Percentiles rank a stretch among this genome's conserved stretches.
Conservation (phyloP, 208 protist genomes). For the Acanthamoeba lenticulata region DNA sequence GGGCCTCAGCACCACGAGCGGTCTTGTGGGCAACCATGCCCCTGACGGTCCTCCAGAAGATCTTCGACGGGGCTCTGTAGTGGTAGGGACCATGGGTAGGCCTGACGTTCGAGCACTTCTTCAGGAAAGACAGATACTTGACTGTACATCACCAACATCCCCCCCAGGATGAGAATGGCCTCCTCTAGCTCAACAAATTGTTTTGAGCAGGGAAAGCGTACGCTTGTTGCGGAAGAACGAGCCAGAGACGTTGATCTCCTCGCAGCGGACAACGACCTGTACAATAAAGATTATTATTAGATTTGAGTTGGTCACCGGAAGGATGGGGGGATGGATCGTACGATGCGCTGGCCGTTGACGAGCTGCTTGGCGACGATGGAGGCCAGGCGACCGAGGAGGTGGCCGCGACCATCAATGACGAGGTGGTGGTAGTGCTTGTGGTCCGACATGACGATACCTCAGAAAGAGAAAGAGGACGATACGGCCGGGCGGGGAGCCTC, state of each 20-base stretch:
- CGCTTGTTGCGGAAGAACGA: conserved; percentile 98
- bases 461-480: background rate
- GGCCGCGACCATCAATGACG: conserved; percentile 97
- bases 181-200: background rate
- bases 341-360: conserved; percentile 96
- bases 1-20: conserved; percentile 85
- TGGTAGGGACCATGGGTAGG: conserved; percentile 97
- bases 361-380: conserved; percentile 98
- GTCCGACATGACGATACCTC: background rate
- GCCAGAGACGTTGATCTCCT: conserved; percentile 95
- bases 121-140: conserved; percentile 91
- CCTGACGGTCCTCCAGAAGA: conserved; percentile 96
- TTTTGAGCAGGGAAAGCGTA: conserved; percentile 83
- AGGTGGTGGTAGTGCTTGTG: conserved; percentile 73
- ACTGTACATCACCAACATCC: conserved; percentile 79
- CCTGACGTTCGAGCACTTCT: conserved; percentile 98
- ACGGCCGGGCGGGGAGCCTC: background rate
- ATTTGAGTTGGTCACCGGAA: background rate
- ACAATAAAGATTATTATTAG: background rate
- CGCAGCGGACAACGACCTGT: conserved; percentile 92
- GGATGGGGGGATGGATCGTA: conserved; percentile 65
- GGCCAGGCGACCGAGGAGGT: conserved; percentile 97
- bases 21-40: conserved; percentile 98
- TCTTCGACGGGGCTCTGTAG: conserved; percentile 96
- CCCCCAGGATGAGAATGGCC: background rate